These are phyloP conservation scores for Umbelopsis sp. DNA, from an alignment of 192 early-diverging fungal species.

Conservation along the genomic window DNA sequence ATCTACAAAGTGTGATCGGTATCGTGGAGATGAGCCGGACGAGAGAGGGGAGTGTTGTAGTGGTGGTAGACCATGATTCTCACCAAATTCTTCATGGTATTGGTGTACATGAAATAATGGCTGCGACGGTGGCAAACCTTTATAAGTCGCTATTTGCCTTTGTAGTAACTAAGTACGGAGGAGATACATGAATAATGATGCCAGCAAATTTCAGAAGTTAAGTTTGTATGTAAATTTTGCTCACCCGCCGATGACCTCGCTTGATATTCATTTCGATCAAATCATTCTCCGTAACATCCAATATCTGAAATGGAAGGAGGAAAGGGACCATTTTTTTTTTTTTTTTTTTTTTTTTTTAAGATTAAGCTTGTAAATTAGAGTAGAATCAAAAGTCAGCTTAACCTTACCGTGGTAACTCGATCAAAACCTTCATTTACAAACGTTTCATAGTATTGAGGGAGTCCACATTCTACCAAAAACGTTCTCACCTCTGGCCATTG, in stretches of 20 bases:
- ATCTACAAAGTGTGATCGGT: not conserved
- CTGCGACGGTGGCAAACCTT: constrained; percentile 17
- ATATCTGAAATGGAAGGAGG: not conserved
- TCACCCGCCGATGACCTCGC: constrained; percentile 36
- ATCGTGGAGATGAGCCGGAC: not conserved
- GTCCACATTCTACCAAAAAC: constrained; percentile 3
- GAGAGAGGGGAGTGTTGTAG: not conserved
- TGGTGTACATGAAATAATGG: constrained; percentile 16
- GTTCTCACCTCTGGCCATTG: not conserved
- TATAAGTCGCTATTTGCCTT: constrained; percentile 28
- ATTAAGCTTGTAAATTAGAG: not conserved
- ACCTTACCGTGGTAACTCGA: not conserved
- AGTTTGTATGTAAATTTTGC: not conserved
- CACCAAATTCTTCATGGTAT: constrained; percentile 6
- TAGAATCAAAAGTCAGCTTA: not conserved
- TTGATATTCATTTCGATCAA: constrained; percentile 34
- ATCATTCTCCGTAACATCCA: constrained; percentile 32
- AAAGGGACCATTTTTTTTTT: not conserved
- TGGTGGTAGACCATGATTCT: not conserved
- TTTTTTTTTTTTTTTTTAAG: no score
- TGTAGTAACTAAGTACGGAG: constrained; percentile 23
- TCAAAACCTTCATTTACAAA: constrained; percentile 6
- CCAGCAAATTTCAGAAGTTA: not conserved
- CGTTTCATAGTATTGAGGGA: not conserved
- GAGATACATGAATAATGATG: not conserved